phyloP scores from a whole-genome alignment of 129 eudicot species.

The Erigeron canadensis region DNA sequence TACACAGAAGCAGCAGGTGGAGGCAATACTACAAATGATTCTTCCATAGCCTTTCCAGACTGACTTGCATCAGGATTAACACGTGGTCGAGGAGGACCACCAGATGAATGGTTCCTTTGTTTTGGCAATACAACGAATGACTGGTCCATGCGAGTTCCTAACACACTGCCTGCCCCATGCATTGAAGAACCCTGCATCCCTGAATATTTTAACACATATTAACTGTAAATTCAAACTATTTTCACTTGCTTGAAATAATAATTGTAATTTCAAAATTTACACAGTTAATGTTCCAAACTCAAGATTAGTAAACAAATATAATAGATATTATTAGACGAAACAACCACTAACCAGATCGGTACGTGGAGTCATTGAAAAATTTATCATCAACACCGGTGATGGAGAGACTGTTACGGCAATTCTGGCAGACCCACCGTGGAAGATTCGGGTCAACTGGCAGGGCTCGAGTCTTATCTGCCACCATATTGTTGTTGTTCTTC shows the following conservation, averaged over 20 bases:
- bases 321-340: not conserved
- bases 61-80: conserved; percentile 40
- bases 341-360: conserved; percentile 55
- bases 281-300: not conserved
- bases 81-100: conserved; percentile 68
- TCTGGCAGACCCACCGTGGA: conserved; percentile 89
- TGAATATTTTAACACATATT: conserved; percentile 29
- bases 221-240: not conserved
- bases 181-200: conserved; percentile 82
- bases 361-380: conserved; percentile 43
- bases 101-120: conserved; percentile 65
- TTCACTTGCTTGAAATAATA: not conserved
- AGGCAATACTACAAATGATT: conserved; percentile 95
- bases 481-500: conserved; percentile 44
- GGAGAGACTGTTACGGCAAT: conserved; percentile 83
- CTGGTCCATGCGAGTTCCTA: conserved; percentile 75
- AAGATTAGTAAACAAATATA: conserved; percentile 1
- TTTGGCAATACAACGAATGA: conserved; percentile 93
- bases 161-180: conserved; percentile 75
- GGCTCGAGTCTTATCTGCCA: conserved; percentile 56
- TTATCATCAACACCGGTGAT: conserved; percentile 84
- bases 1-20: conserved; percentile 97
- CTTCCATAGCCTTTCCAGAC: conserved; percentile 84
- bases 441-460: conserved; percentile 83
- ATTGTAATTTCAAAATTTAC: not conserved